Conservation (phyloP, 441 rosid species). For the California macrophylla region DNA sequence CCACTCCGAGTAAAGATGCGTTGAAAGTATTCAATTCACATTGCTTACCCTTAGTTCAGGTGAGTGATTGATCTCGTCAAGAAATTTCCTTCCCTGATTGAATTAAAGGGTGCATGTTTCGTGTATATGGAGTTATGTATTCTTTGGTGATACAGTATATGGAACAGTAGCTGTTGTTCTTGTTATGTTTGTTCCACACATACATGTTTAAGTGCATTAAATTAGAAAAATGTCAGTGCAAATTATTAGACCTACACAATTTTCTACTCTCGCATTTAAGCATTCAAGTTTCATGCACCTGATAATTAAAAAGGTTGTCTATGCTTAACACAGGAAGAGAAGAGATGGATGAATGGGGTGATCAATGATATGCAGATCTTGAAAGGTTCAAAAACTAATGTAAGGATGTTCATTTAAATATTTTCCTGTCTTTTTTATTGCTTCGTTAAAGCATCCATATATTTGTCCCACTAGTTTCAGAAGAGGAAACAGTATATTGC, state of each 20-base stretch:
- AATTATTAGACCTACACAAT: too few species aligned
- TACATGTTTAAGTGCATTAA: background rate
- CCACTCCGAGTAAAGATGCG: background rate
- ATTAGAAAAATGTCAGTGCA: too few species aligned
- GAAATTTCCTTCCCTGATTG: background rate
- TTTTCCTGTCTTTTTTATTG: background rate
- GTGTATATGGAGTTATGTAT: background rate
- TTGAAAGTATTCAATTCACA: background rate
- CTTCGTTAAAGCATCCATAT: constrained; percentile 3
- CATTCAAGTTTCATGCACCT: background rate
- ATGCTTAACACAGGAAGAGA: constrained; percentile 16
- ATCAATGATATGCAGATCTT: constrained; percentile 5
- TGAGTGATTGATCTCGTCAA: background rate
- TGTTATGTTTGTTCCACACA: background rate
- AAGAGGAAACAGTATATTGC: background rate
- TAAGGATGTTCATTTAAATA: constrained; percentile 6
- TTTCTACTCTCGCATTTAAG: too few species aligned
- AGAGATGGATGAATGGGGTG: constrained; percentile 13
- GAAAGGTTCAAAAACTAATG: constrained; percentile 6
- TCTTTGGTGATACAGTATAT: background rate
- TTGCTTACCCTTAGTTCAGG: background rate
- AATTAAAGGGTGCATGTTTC: background rate
- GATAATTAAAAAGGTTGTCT: background rate
- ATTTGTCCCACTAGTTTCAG: background rate
- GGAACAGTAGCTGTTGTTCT: background rate